These are phyloP conservation scores for Camptophora hylomeconis DNA, from an alignment of 2,329 filamentous ascomycete genomes.

Conservation along the genomic window DNA sequence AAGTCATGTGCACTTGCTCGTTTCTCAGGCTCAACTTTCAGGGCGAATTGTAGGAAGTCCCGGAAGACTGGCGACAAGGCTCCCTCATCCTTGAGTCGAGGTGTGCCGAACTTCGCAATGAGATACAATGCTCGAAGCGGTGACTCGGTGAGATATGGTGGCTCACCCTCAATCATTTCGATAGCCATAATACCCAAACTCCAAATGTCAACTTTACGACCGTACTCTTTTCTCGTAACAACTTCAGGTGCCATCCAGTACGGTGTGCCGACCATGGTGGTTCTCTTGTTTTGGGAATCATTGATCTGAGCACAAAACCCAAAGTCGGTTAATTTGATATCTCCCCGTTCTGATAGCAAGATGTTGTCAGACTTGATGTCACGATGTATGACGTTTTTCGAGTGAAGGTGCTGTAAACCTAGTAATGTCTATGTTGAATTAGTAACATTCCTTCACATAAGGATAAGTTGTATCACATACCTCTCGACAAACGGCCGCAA, in stretches of 20 bases:
- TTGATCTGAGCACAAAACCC: slow-evolving; percentile 98
- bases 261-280: slow-evolving; percentile 96
- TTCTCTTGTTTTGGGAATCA: slow-evolving; percentile 90
- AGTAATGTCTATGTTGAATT: slow-evolving; percentile 63
- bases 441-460: too few relatives aligned
- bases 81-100: slow-evolving; percentile 84
- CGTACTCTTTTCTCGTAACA: slow-evolving; percentile 93
- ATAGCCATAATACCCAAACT: slow-evolving; percentile 98
- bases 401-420: slow-evolving; percentile 88
- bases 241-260: slow-evolving; percentile 99
- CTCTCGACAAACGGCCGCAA: slow-evolving; percentile 88
- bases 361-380: slow-evolving; percentile 99
- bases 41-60: slow-evolving; percentile 82
- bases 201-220: slow-evolving; percentile 97
- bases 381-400: slow-evolving; percentile 93
- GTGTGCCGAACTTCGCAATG: slow-evolving; percentile 94
- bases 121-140: slow-evolving; percentile 85
- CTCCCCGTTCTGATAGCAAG: slow-evolving; percentile 79
- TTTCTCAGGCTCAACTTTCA: slow-evolving; percentile 96
- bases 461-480: slow-evolving; percentile 33
- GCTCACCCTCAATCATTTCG: slow-evolving; percentile 98
- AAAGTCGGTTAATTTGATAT: slow-evolving; percentile 97
- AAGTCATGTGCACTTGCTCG: slow-evolving; percentile 88
- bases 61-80: slow-evolving; percentile 68
- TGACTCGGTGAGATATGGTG: slow-evolving; percentile 90